Base-by-base conservation (phyloP, 352 stramenopile genomes). In the Pythium insidiosum region DNA sequence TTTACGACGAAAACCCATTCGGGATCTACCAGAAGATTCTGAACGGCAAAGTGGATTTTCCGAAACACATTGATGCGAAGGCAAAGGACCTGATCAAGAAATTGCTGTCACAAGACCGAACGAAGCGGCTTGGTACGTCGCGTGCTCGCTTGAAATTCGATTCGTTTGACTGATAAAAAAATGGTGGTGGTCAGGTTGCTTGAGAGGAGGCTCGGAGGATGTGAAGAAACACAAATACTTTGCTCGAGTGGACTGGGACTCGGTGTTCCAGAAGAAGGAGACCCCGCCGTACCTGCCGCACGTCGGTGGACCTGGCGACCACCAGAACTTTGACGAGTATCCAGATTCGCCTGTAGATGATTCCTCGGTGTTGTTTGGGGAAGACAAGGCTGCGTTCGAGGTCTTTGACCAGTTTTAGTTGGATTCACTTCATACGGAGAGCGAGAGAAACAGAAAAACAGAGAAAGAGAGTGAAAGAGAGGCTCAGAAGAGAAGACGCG, bases 221-320 rank as follows among this genome's bases (percentile, higher is more conserved):
- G 79, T 97, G 31, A 94, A 95, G 61, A 88, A 94, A 56, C 85
- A 96, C 75, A 96, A 96, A 68, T 96, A 94, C 73, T 95, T 96
- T 46, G 54, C 55, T 11, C 88, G 79, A 45, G 67, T 94, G 30
- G 73, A 95, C 55, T 96, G 79, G 78, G 71, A 95, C 48, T 56
- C 74, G 1, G 70, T 93, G 43, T 76, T 91, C 33, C 53, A 80
- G 38, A 69, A 72, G 43, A 69, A 74, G 24, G 78, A 91, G 31
- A 52, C 73, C 21, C 63, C 88, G 42, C 84, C 83, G 43, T 96
- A 96, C 45, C 42, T 96, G 36, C 89, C 89, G 12, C 73, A 82
- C 19, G 72, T 96, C 18, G 61, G 68, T 1, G 84, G 84, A 4
- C 78, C 83, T 2, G 81, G 77, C 2, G 89, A 97, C 45, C 89